Base-by-base conservation (phyloP, 148 eudicot genomes). In the Rhododendron ovatum region DNA sequence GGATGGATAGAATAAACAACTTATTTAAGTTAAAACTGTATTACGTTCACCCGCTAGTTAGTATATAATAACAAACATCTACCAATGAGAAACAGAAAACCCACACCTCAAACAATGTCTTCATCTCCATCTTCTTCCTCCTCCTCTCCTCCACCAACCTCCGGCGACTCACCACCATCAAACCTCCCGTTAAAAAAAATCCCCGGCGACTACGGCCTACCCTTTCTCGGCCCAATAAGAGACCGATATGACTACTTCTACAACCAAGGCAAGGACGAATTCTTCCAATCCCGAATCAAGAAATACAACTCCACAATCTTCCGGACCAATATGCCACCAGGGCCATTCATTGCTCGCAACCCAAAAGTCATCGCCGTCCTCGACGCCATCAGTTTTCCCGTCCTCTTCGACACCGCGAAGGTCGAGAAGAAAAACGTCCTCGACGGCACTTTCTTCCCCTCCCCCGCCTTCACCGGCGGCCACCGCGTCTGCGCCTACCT, bases 291-390 rank as follows among this genome's bases (percentile, higher is more conserved):
- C 50, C 88, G 93, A 50, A 88, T 94, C 74, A 50, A 90, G 15
- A 92, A 91, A 39, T 78, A 94, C 86, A 83, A 92, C 26, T 94
- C 96, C 74, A 92, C 96, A 3, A 89, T 95, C 3, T 95, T 92
- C 20, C 86, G 95, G 28, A 87, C 88, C 47, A 95, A 95, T 86
- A 93, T 95, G 93, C 96, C 98, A 8, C 98, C 98, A 2, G 96
- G 95, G 18, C 96, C 92, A 5, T 90, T 92, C 76, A 84, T 90
- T 65, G 87, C 96, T 22, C 11, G 74, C 3, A 88, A 95, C 81
- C 82, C 98, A 0, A 87, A 82, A 2, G 98, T 95, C 71, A 79
- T 95, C 37, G 92, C 90, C 22, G 89, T 94, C 37, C 91, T 94
- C 17, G 98, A 95, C 71, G 91, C 92, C 57, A 71, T 87, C 9